Percentiles rank a stretch among this genome's conserved stretches.
Evolutionary conservation across 306 rosid genomes (phyloP).

Genomic region (Corylus avellana): DNA sequence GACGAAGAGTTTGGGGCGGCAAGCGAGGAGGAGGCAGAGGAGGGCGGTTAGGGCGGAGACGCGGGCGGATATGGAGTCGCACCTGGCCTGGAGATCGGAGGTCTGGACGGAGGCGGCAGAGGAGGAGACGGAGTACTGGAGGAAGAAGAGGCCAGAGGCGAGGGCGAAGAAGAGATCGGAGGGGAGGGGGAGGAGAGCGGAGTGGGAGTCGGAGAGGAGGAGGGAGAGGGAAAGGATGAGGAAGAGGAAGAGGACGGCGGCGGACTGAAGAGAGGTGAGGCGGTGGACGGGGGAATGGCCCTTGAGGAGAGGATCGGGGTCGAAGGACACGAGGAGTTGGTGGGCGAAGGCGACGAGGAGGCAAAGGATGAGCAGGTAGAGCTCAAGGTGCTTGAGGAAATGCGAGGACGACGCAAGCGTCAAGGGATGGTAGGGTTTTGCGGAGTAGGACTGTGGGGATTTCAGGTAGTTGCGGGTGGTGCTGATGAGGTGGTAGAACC

Average conservation of each 20-base stretch:
- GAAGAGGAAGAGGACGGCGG: constrained; percentile 65
- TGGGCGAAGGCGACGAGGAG: constrained; percentile 59
- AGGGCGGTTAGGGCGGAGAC: constrained; percentile 54
- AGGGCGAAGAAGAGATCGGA: constrained; percentile 68
- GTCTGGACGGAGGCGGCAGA: constrained; percentile 60
- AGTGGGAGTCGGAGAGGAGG: constrained; percentile 58
- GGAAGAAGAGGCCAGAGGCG: constrained; percentile 64
- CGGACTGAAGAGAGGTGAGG: constrained; percentile 73
- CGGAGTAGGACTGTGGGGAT: constrained; percentile 64
- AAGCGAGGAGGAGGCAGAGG: constrained; percentile 55
- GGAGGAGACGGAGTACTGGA: constrained; percentile 52
- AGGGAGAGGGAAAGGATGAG: constrained; percentile 55
- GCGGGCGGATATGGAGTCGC: constrained; percentile 55
- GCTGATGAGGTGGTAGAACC: constrained; percentile 65
- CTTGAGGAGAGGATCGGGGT: constrained; percentile 68
- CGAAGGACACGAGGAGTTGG: constrained; percentile 53
- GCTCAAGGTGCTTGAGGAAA: constrained; percentile 58
- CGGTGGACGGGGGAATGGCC: constrained; percentile 85
- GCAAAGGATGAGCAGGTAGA: constrained; percentile 45
- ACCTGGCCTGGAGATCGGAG: constrained; percentile 77
- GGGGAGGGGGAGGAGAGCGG: constrained; percentile 53
- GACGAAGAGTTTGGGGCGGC: constrained; percentile 62
- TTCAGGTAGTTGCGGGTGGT: constrained; percentile 58
- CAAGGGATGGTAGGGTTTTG: constrained; percentile 80
- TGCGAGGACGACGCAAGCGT: constrained; percentile 39